These are phyloP conservation scores for Nakazawaea ambrosiae DNA, from an alignment of 805 yeast genomes.

Conservation along the genomic window DNA sequence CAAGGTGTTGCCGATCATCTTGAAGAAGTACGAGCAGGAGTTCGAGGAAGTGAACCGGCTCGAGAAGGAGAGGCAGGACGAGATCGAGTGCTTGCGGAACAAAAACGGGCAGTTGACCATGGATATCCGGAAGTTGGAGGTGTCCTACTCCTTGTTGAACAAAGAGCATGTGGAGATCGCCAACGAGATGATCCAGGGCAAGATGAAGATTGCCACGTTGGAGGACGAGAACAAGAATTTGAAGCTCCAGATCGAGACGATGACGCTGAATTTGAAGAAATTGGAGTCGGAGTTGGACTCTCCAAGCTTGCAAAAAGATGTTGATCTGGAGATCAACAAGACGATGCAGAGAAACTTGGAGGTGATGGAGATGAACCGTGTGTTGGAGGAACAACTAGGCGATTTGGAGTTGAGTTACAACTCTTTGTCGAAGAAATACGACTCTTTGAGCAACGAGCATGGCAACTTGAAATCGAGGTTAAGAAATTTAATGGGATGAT, in stretches of 20 bases:
- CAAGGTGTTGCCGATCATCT: slow-evolving; percentile 62
- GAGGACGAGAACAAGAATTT: slow-evolving; percentile 69
- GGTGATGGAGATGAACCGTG: slow-evolving; percentile 57
- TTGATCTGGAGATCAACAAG: slow-evolving; percentile 45
- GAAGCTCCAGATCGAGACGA: slow-evolving; percentile 36
- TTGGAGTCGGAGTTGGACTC: slow-evolving; percentile 13
- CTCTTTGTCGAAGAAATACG: slow-evolving; percentile 25
- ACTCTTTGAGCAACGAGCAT: slow-evolving; percentile 24
- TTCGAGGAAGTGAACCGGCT: slow-evolving; percentile 62
- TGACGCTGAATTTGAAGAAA: slow-evolving; percentile 33
- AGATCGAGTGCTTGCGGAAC: slow-evolving; percentile 49
- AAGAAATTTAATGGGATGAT: slow-evolving; percentile 10
- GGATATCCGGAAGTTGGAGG: slow-evolving; percentile 68
- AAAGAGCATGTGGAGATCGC: slow-evolving; percentile 83
- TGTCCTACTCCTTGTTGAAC: slow-evolving; percentile 60
- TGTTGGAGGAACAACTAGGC: slow-evolving; percentile 45
- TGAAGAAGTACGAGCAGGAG: slow-evolving; percentile 67
- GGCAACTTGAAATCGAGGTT: slow-evolving; percentile 19
- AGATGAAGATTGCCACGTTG: slow-evolving; percentile 67
- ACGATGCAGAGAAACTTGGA: slow-evolving; percentile 57
- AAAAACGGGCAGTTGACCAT: slow-evolving; percentile 67
- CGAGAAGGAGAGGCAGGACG: slow-evolving; percentile 60
- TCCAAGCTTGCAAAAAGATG: slow-evolving; percentile 18
- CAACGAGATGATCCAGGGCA: slow-evolving; percentile 77
- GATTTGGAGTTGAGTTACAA: slow-evolving; percentile 28